Conservation (phyloP, 2,329 filamentous ascomycete species). For the Botrytis cinerea region DNA sequence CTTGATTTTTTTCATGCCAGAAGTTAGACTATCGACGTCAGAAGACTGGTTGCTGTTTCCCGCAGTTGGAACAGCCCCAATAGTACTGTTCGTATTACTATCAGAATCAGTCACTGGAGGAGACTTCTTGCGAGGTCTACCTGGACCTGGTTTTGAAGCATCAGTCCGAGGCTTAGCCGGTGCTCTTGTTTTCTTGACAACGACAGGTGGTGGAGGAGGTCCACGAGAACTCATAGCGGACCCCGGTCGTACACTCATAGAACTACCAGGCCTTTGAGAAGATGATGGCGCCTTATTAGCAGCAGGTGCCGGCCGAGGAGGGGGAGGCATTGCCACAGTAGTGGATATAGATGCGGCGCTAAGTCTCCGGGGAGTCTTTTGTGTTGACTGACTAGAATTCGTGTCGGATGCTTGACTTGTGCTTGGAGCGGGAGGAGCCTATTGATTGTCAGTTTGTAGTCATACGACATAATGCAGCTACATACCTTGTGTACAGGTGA, state of each 20-base stretch:
- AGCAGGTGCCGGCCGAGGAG: conserved; percentile 29
- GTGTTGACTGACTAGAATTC: conserved; percentile 34
- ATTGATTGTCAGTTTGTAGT: neutral
- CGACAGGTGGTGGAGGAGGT: conserved; percentile 44
- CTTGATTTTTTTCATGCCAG: conserved; percentile 62
- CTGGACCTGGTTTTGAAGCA: conserved; percentile 40
- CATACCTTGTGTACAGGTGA: conserved; percentile 49
- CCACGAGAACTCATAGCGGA: conserved; percentile 48
- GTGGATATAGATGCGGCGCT: conserved; percentile 48
- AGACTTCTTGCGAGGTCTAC: conserved; percentile 37
- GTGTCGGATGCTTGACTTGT: conserved; percentile 39
- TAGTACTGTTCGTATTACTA: neutral
- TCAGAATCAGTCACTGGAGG: conserved; percentile 32
- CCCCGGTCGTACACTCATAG: conserved; percentile 47
- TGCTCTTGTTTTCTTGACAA: conserved; percentile 62
- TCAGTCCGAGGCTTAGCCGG: conserved; percentile 47
- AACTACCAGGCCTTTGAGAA: conserved; percentile 45
- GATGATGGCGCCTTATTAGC: conserved; percentile 37
- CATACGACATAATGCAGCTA: neutral
- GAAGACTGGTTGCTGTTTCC: conserved; percentile 23
- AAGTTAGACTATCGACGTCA: conserved; percentile 57
- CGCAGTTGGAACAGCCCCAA: conserved; percentile 21
- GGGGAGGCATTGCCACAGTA: conserved; percentile 39
- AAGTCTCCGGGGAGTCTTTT: conserved; percentile 44
- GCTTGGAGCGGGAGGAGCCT: conserved; percentile 23